These are phyloP conservation scores for Chytriomyces sp. DNA, from an alignment of 192 early-diverging fungal genomes.

Conservation along the genomic window DNA sequence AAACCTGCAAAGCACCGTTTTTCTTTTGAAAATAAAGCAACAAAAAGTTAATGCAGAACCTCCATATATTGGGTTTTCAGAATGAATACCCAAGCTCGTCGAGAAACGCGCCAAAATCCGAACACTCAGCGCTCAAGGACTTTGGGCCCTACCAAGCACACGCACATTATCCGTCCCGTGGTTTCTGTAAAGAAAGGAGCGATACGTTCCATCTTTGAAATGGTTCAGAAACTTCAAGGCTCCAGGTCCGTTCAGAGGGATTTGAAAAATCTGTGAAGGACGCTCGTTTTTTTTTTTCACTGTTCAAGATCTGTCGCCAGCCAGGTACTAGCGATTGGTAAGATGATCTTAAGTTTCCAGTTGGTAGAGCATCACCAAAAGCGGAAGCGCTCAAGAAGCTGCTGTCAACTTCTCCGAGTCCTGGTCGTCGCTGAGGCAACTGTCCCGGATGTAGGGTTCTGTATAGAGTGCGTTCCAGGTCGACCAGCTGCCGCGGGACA, in stretches of 20 bases:
- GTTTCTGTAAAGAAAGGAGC: conserved; percentile 59
- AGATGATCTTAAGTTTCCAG: neutral
- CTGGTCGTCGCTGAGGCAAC: no score
- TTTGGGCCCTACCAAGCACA: conserved; percentile 52
- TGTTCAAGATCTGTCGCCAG: conserved; percentile 40
- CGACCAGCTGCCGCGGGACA: no score
- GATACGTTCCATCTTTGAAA: conserved; percentile 51
- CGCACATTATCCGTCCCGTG: conserved; percentile 49
- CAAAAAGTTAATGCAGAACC: conserved; percentile 47
- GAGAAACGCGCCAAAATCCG: conserved; percentile 16
- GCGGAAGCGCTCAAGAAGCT: no score
- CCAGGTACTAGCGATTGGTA: conserved; percentile 37
- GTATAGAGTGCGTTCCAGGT: no score
- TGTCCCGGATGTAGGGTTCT: no score
- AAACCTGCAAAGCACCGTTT: no score
- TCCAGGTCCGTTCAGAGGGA: conserved; percentile 54
- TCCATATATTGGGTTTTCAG: conserved; percentile 77
- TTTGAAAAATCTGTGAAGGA: conserved; percentile 48
- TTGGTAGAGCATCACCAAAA: neutral
- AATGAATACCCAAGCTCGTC: conserved; percentile 17
- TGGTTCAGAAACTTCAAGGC: conserved; percentile 40
- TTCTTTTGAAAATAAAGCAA: neutral
- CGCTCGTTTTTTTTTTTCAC: conserved; percentile 39
- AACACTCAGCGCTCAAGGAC: conserved; percentile 24
- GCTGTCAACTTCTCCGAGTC: no score